Evolutionary conservation across 192 early-diverging fungal genomes (phyloP).

Genomic region (Lobosporangium transversale): DNA sequence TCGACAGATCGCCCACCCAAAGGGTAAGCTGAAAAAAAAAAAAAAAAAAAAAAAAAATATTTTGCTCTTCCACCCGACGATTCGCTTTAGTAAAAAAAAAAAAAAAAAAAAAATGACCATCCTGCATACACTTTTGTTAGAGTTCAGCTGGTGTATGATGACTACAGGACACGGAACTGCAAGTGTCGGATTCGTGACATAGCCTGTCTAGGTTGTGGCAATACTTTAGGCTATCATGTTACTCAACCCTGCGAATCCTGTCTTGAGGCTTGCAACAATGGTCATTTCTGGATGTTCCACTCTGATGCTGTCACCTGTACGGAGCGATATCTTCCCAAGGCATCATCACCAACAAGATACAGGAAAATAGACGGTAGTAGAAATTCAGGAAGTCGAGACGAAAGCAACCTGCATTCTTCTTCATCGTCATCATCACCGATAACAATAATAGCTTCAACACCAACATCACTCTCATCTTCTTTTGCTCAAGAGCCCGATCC

Average conservation of each 20-base stretch:
- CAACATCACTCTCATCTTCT: too few species aligned
- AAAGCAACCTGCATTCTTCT: neutral
- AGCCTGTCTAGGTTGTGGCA: conserved; percentile 78
- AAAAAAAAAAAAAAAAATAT: too few species aligned
- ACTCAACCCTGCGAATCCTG: conserved; percentile 70
- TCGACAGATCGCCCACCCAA: conserved; percentile 74
- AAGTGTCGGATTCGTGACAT: conserved; percentile 82
- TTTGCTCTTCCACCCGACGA: too few species aligned
- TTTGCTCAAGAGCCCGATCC: conserved; percentile 13
- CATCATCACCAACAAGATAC: conserved; percentile 7
- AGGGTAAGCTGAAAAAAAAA: conserved; percentile 56
- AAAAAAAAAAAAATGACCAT: too few species aligned
- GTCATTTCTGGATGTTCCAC: conserved; percentile 75
- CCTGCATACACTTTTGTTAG: too few species aligned
- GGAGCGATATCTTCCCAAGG: conserved; percentile 28
- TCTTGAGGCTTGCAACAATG: conserved; percentile 67
- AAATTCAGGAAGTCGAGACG: too few species aligned
- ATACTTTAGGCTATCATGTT: conserved; percentile 82
- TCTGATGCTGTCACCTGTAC: conserved; percentile 54
- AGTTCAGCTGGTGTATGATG: conserved; percentile 80
- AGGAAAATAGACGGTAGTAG: too few species aligned
- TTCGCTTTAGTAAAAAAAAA: too few species aligned
- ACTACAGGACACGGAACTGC: conserved; percentile 83
- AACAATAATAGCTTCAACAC: neutral
- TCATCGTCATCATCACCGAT: conserved; percentile 8